Evolutionary conservation across 371 early-diverging fungal genomes (phyloP).

Genomic region (Mucor piriformis): DNA sequence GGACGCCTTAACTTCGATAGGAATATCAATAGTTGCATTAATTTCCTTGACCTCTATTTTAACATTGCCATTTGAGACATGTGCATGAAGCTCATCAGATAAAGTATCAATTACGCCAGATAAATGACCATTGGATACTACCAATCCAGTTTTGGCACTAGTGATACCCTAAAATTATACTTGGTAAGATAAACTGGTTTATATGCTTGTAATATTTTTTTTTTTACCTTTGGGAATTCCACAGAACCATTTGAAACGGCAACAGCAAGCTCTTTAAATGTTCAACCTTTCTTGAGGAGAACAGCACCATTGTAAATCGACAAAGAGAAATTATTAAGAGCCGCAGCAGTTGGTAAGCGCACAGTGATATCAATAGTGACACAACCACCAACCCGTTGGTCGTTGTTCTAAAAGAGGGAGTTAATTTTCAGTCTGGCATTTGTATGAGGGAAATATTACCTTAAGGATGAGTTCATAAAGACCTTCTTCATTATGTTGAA

Average conservation of each 20-base stretch:
- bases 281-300: not conserved
- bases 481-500: not conserved
- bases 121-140: slow-evolving; percentile 4
- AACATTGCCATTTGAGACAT: slow-evolving; percentile 5
- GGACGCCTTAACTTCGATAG: not conserved
- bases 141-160: slow-evolving; percentile 1
- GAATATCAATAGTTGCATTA: not conserved
- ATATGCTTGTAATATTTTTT: not conserved
- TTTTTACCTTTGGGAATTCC: slow-evolving; percentile 11
- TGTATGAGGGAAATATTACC: no score
- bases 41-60: not conserved
- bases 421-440: no score
- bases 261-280: slow-evolving; percentile 8
- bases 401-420: not conserved
- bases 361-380: slow-evolving; percentile 8
- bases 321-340: not conserved
- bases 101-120: slow-evolving; percentile 8
- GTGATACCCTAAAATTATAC: not conserved
- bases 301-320: not conserved
- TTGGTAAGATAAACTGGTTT: not conserved
- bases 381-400: not conserved
- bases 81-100: not conserved
- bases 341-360: slow-evolving; percentile 4
- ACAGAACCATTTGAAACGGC: slow-evolving; percentile 4
- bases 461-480: slow-evolving; percentile 2